Percentiles rank a stretch among this genome's conserved stretches.
phyloP scores from a whole-genome alignment of 768 basidiomycete genomes.

The Suillus decipiens region DNA sequence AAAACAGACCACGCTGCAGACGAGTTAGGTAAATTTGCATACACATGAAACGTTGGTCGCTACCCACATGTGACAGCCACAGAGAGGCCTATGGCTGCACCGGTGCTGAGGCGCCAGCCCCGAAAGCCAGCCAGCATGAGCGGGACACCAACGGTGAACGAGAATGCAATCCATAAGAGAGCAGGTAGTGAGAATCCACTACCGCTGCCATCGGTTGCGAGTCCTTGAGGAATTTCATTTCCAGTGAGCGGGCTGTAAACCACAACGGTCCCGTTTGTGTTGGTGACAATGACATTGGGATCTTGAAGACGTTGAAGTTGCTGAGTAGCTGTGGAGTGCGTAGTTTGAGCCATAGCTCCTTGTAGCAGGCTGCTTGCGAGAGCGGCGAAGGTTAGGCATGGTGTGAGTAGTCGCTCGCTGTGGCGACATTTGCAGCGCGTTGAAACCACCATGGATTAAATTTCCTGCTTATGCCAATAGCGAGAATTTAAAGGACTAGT shows the following conservation, averaged over 20 bases:
- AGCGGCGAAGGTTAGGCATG: background rate
- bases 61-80: conserved; percentile 46
- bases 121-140: conserved; percentile 59
- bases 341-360: conserved; percentile 5
- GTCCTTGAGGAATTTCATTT: conserved; percentile 50
- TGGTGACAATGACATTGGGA: conserved; percentile 31
- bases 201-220: conserved; percentile 62
- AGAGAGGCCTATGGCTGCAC: conserved; percentile 54
- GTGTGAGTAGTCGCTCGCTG: background rate
- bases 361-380: conserved; percentile 1
- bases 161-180: conserved; percentile 59
- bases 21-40: background rate
- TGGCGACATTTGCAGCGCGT: conserved; percentile 5
- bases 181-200: conserved; percentile 48
- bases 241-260: conserved; percentile 49
- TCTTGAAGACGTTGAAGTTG: conserved; percentile 27
- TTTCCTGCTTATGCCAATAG: conserved; percentile 3
- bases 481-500: background rate
- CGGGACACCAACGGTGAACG: conserved; percentile 51
- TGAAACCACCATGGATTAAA: conserved; percentile 8
- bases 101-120: conserved; percentile 57
- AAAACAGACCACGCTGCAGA: conserved; percentile 62
- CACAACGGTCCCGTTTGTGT: conserved; percentile 36
- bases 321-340: background rate
- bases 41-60: background rate